Evolutionary conservation across 2,329 filamentous ascomycete genomes (phyloP), one percentile per base, ranked within the genome.

Genomic region (Helotiales sp.): DNA sequence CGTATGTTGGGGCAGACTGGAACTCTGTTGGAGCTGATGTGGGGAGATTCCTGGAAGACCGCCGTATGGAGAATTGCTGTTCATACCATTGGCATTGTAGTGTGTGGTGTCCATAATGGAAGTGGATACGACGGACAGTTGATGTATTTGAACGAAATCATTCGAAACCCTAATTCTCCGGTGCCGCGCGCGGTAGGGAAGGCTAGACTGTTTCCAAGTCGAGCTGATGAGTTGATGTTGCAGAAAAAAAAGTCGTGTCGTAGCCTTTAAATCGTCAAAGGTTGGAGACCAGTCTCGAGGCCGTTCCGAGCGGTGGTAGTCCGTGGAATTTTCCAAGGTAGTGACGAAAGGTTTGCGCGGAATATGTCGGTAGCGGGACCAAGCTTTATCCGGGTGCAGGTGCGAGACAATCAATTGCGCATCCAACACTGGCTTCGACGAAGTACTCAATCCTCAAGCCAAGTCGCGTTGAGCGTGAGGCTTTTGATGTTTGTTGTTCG

Each of bases 1-100:
- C 48, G 81, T 84, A 70, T 80, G 77, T 58, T 82, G 76, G 60
- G 79, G 77, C 8, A 79, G 72, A 40, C 51, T 64, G 60, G 78
- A 75, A 70, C 67, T 67, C 15, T 74, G 72, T 54, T 74, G 73
- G 24, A 74, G 70, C 49, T 73, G 73, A 54, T 74, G 72, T 4
- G 69, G 69, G 12, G 70, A 66, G 30, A 72, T 68, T 10, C 65
- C 66, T 17, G 70, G 69, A 34, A 70, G 60, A 19, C 67, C 69
- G 27, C 68, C 70, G 24, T 62, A 59, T 5, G 67, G 65, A 54
- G 67, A 68, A 56, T 55, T 64, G 60, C 66, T 64, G 52, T 51
- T 70, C 64, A 70, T 60, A 33, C 61, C 62, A 62, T 68, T 70
- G 30, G 60, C 54, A 36, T 70, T 66, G 59, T 69, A 70, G 58